These are phyloP conservation scores for Allomyces arbusculus DNA, from an alignment of 192 early-diverging fungal genomes.

Conservation along the genomic window DNA sequence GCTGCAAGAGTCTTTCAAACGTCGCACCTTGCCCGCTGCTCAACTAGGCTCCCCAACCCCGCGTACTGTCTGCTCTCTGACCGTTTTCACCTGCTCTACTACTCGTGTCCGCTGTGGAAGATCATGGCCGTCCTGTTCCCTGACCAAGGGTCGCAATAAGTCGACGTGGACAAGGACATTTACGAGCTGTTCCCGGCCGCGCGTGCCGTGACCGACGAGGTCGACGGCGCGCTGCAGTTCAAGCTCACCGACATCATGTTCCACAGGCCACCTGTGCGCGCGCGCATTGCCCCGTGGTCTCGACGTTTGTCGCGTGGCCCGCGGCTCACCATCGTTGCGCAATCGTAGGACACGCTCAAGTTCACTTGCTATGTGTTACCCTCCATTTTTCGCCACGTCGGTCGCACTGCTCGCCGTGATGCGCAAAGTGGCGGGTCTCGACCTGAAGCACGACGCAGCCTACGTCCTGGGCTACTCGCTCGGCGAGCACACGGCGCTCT, in stretches of 20 bases:
- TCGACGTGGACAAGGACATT: conserved; percentile 83
- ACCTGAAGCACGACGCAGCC: conserved; percentile 43
- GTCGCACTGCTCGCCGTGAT: conserved; percentile 68
- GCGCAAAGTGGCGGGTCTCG: conserved; percentile 52
- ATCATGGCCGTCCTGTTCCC: background rate
- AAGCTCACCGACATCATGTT: conserved; percentile 63
- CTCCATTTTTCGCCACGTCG: conserved; percentile 71
- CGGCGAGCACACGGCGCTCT: conserved; percentile 71
- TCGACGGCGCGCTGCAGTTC: conserved; percentile 60
- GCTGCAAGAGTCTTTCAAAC: too few species aligned
- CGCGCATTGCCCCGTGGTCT: background rate
- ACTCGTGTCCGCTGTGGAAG: background rate
- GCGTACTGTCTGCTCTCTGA: background rate
- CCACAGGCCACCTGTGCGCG: conserved; percentile 45
- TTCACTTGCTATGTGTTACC: conserved; percentile 66
- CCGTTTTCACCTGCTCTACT: background rate
- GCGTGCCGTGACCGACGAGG: conserved; percentile 66
- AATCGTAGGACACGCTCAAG: conserved; percentile 25
- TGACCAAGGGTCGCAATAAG: conserved; percentile 14
- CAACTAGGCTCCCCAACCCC: too few species aligned
- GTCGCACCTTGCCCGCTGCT: too few species aligned
- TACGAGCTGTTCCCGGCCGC: conserved; percentile 51
- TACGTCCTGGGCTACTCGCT: conserved; percentile 80
- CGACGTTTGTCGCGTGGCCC: background rate
- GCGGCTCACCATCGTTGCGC: background rate